Conservation (phyloP, 352 stramenopile species). For the Phytophthora crassamura region DNA sequence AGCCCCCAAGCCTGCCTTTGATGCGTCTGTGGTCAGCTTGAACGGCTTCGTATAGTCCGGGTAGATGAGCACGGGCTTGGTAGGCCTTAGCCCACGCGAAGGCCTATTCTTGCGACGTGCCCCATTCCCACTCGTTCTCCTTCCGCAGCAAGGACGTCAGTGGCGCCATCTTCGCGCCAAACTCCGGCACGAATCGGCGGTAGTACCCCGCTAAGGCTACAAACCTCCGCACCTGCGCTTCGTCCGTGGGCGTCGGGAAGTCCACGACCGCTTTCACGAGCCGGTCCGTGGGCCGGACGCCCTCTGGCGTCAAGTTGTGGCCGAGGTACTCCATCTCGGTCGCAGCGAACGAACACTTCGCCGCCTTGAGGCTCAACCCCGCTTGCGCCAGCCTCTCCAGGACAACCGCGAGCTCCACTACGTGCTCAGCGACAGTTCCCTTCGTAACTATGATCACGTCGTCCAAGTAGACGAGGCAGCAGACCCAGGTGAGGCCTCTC, state of each 20-base stretch:
- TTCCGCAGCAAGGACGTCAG: too few species aligned
- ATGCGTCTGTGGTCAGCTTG: too few species aligned
- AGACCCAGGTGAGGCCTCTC: too few species aligned
- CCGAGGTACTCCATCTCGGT: slow-evolving; percentile 27
- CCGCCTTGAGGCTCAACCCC: slow-evolving; percentile 8
- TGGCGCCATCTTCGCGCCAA: too few species aligned
- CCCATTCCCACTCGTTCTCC: too few species aligned
- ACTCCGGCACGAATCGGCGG: too few species aligned
- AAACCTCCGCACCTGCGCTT: slow-evolving; percentile 12
- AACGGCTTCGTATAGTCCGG: too few species aligned
- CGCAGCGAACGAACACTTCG: slow-evolving; percentile 27
- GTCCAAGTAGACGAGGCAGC: slow-evolving; percentile 31
- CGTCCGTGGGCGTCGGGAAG: slow-evolving; percentile 12
- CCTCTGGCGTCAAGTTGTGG: slow-evolving; percentile 9
- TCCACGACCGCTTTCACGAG: not conserved
- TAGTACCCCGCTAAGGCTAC: not conserved
- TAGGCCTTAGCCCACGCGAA: too few species aligned
- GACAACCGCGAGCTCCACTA: slow-evolving; percentile 27
- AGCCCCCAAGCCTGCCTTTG: too few species aligned
- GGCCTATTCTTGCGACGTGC: too few species aligned
- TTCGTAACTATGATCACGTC: slow-evolving; percentile 33
- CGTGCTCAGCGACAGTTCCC: slow-evolving; percentile 7
- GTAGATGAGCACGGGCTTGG: too few species aligned
- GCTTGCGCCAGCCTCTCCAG: slow-evolving; percentile 14
- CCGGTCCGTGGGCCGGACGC: not conserved